Conservation (phyloP, 805 yeast genomes). For the Hanseniaspora lindneri region DNA sequence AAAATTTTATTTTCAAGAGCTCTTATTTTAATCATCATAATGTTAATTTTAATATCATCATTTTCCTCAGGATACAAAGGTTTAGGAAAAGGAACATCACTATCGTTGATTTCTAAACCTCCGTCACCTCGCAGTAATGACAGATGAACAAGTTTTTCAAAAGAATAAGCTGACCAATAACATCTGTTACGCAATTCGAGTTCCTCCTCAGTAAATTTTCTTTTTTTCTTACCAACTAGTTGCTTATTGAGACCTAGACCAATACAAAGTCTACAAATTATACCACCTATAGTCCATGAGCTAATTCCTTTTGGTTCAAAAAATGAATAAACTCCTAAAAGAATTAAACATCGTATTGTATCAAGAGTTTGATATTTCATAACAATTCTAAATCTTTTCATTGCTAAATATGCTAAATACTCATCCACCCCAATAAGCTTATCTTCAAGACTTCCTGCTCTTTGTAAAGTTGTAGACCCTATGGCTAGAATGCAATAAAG, state of each 20-base stretch:
- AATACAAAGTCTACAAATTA: slow-evolving; percentile 35
- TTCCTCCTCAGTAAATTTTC: slow-evolving; percentile 27
- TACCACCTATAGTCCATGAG: slow-evolving; percentile 43
- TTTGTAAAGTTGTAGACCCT: slow-evolving; percentile 41
- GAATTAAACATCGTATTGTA: slow-evolving; percentile 33
- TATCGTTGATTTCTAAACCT: slow-evolving; percentile 39
- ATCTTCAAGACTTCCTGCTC: slow-evolving; percentile 30
- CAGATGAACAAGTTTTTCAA: slow-evolving; percentile 39
- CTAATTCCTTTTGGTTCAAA: slow-evolving; percentile 40
- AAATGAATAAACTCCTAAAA: slow-evolving; percentile 40
- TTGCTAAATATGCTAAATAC: slow-evolving; percentile 33
- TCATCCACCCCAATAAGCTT: slow-evolving; percentile 32
- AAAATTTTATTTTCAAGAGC: slow-evolving; percentile 39
- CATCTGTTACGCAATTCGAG: slow-evolving; percentile 36
- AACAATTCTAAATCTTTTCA: slow-evolving; percentile 32
- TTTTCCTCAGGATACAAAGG: slow-evolving; percentile 33
- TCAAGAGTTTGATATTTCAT: slow-evolving; percentile 33
- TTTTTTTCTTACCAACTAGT: slow-evolving; percentile 25
- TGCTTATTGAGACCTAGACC: slow-evolving; percentile 38
- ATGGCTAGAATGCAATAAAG: slow-evolving; percentile 43
- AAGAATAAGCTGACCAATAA: slow-evolving; percentile 40
- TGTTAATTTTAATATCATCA: slow-evolving; percentile 33
- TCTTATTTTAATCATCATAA: slow-evolving; percentile 35
- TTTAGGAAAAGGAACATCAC: slow-evolving; percentile 36
- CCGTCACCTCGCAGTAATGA: slow-evolving; percentile 38